Conservation (phyloP, 306 rosid species). For the Dryas alaskensis region DNA sequence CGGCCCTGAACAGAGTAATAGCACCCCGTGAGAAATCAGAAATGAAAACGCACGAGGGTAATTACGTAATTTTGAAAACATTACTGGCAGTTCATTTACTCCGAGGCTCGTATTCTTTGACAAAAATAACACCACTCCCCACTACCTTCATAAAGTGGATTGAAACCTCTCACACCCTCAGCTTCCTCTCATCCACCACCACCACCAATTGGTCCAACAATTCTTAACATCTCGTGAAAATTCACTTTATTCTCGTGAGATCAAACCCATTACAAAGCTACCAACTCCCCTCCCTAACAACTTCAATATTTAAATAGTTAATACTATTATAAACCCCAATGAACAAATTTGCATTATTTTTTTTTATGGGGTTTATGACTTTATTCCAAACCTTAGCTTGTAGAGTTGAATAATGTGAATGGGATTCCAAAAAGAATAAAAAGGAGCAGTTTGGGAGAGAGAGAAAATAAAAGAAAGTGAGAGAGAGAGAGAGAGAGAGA, state of each 20-base stretch:
- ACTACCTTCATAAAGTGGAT: constrained; percentile 11
- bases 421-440: constrained; percentile 17
- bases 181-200: neutral
- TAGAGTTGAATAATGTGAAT: constrained; percentile 22
- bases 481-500: constrained; percentile 4
- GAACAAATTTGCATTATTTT: neutral
- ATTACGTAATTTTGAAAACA: constrained; percentile 18
- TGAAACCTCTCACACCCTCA: neutral
- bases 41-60: constrained; percentile 17
- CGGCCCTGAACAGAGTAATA: neutral
- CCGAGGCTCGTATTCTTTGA: constrained; percentile 16
- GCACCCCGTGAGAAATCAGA: neutral
- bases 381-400: constrained; percentile 34
- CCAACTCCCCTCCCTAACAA: constrained; percentile 24
- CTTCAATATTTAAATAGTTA: constrained; percentile 3
- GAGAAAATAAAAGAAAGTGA: neutral
- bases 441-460: constrained; percentile 5
- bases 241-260: constrained; percentile 30
- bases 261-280: constrained; percentile 13
- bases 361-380: neutral
- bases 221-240: constrained; percentile 34
- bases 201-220: constrained; percentile 10
- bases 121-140: constrained; percentile 13
- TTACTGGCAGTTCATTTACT: constrained; percentile 30
- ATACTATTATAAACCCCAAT: neutral